These are phyloP conservation scores for Ophiocordyceps camponoti-leonardi DNA, from an alignment of 2,329 filamentous ascomycete genomes.

Conservation along the genomic window DNA sequence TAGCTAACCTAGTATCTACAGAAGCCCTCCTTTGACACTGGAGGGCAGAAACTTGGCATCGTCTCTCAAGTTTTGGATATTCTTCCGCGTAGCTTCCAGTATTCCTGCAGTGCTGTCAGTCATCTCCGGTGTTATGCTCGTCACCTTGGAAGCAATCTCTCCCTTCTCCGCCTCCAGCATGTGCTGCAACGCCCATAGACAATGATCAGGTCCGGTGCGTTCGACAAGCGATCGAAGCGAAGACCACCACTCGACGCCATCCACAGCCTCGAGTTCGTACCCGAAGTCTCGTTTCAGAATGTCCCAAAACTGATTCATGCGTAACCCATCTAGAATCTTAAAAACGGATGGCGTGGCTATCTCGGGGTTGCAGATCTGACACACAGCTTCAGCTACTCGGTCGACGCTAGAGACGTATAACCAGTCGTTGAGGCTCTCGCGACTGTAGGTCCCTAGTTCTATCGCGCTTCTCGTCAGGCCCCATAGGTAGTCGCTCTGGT, in stretches of 20 bases:
- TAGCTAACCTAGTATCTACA: neutral
- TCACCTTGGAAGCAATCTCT: neutral
- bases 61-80: neutral
- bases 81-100: neutral
- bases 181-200: conserved; percentile 1
- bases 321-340: conserved; percentile 1
- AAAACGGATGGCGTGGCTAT: neutral
- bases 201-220: neutral
- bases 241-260: neutral
- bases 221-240: neutral
- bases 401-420: conserved; percentile 1
- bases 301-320: neutral
- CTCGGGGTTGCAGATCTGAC: neutral
- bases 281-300: neutral
- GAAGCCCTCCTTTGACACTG: neutral
- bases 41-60: neutral
- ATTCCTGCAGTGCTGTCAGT: neutral
- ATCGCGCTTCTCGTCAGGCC: neutral
- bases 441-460: conserved; percentile 1
- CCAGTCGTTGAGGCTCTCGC: neutral
- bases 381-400: neutral
- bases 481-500: conserved; percentile 1
- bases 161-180: neutral
- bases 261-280: neutral
- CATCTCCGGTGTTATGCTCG: neutral